A percentile compares a stretch with the other conserved stretches of the same genome.
These are phyloP conservation scores for Trichosanthes truncata DNA, from an alignment of 306 rosid genomes.

Conservation along the genomic window DNA sequence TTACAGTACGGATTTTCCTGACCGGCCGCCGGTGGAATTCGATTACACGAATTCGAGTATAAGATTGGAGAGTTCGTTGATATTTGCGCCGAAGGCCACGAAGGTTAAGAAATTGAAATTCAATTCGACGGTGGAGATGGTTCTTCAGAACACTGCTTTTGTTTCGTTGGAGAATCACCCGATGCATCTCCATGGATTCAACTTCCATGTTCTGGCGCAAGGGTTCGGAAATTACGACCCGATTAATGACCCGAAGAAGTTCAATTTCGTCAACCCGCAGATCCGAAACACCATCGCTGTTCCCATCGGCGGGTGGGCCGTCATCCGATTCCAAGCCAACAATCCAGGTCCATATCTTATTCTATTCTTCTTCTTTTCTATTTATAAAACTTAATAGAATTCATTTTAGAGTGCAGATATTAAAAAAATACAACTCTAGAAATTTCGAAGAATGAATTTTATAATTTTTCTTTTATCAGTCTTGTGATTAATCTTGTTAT, in stretches of 20 bases:
- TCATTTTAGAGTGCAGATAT: too few species aligned
- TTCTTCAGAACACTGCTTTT: conserved; percentile 40
- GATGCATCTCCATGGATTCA: conserved; percentile 50
- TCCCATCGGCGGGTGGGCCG: conserved; percentile 59
- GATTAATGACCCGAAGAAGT: conserved; percentile 11
- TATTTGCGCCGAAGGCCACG: conserved; percentile 38
- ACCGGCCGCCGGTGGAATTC: conserved; percentile 24
- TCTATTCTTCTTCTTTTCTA: too few species aligned
- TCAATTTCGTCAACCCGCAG: conserved; percentile 50
- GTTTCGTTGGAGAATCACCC: conserved; percentile 36
- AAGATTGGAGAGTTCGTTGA: neutral
- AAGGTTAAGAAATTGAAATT: conserved; percentile 45
- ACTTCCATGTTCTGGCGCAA: conserved; percentile 53
- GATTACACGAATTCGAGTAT: conserved; percentile 24
- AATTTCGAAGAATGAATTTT: too few species aligned
- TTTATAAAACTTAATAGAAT: too few species aligned
- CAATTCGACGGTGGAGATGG: conserved; percentile 44
- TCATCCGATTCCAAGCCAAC: conserved; percentile 28
- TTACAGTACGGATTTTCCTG: conserved; percentile 42
- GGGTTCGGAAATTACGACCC: conserved; percentile 52
- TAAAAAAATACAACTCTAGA: too few species aligned
- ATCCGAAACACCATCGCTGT: conserved; percentile 51
- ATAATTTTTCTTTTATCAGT: too few species aligned
- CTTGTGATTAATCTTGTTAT: too few species aligned
- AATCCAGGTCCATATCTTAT: conserved; percentile 22